Base-by-base conservation (phyloP, 2,329 filamentous ascomycete species). In the Fusarium sp. region DNA sequence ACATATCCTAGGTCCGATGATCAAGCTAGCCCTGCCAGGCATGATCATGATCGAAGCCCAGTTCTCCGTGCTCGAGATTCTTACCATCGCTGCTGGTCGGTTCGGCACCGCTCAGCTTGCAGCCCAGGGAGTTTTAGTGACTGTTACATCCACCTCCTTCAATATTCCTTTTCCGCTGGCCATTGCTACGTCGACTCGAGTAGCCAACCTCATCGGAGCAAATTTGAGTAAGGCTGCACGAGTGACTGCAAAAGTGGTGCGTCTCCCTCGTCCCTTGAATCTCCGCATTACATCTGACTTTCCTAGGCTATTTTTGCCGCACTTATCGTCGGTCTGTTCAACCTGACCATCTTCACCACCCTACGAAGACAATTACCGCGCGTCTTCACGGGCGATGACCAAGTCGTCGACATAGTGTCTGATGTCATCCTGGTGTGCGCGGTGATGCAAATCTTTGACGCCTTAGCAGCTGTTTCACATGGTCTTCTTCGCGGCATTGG, bases 11-110 rank as follows among this genome's bases (percentile, higher is more conserved):
- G 41, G 93, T 3, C 66, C 73, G 0, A 95, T 96, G 93, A 85
- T 97, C 67, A 87, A 86, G 43, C 86, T 97, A 8, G 92, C 93
- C 0, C 78, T 97, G 2, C 93, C 93, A 0, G 93, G 93, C 1
- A 87, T 97, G 72, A 79, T 96, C 61, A 97, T 97, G 92, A 89
- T 97, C 1, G 88, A 95, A 72, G 92, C 93, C 1, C 93, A 97
- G 74, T 95, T 91, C 75, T 84, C 96, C 3, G 92, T 93, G 3
- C 95, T 97, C 70, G 93, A 97, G 74, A 86, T 96, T 36, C 81
- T 96, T 40, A 96, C 92, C 0, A 82, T 97, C 11, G 87, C 87
- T 2, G 86, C 91, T 0, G 91, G 89, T 38, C 90, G 89, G 64
- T 88, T 97, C 51, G 90, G 90, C 12, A 88, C 90, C 0, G 88